Base-by-base conservation (phyloP, 1,284 basidiomycete genomes). In the Ganoderma lucidum region DNA sequence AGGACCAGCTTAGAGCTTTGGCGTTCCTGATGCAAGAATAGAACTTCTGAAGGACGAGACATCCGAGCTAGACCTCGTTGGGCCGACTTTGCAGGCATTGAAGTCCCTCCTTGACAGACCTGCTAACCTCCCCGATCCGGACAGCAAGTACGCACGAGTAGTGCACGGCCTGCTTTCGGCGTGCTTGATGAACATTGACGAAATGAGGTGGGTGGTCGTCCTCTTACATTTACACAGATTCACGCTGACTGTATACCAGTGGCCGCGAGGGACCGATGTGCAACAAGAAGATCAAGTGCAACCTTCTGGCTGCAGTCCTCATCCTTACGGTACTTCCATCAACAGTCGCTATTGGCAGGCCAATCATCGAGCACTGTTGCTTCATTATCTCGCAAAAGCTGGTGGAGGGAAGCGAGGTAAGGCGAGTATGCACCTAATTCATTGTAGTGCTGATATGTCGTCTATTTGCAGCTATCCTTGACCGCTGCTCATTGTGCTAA, bases 401-500 rank as follows among this genome's bases (percentile, higher is more conserved):
- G 32, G 79, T 86, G 23, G 91, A 89, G 62, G 83, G 81, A 15
- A 86, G 87, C 74, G 95, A 97, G 75, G 95, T 94, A 74, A 73
- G 84, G 75, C 59, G 4, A 15, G 6, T 2, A 41, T 14, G 3
- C 58, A 71, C 69, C 68, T 70, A 23, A 39, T 28, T 6, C 10
- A 15, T 61, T 23, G 10, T 6, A 30, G 15, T 10, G 12, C 39
- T 61, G 59, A 61, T 28, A 28, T 12, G n/a, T 37, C n/a, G 32
- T 6, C 19, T n/a, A 23, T 48, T 6, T 72, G 73, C 81, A 92
- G 89, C 84, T 93, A 41, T 91, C 93, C 0, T 79, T 96, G n/a
- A 95, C 94, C 4, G 95, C 96, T 2, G 89, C 93, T 1, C 95
- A 98, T 75, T 98, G 97, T 76, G 88, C 93, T 0, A 93, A 93